phyloP scores from a whole-genome alignment of 345 rosid genomes.

The Pseudoturritis turrita region DNA sequence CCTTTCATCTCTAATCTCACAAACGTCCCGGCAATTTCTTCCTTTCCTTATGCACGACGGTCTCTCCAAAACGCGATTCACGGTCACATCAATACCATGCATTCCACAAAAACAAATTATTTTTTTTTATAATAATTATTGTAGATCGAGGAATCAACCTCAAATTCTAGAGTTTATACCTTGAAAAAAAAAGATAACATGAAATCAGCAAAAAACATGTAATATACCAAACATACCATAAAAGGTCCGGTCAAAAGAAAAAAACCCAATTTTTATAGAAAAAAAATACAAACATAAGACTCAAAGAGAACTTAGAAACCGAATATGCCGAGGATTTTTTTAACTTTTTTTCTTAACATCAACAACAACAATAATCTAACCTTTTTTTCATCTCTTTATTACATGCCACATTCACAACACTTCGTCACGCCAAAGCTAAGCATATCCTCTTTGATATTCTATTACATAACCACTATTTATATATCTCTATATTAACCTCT shows the following conservation, averaged over 20 bases:
- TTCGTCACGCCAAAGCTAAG: constrained; percentile 38
- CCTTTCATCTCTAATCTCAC: constrained; percentile 4
- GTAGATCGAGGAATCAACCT: constrained; percentile 18
- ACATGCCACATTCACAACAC: constrained; percentile 34
- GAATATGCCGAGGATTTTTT: constrained; percentile 30
- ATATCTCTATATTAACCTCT: constrained; percentile 17
- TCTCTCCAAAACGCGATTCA: background rate
- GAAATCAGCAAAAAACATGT: constrained; percentile 21
- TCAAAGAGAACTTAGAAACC: constrained; percentile 8
- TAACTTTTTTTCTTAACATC: background rate
- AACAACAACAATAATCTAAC: constrained; percentile 12
- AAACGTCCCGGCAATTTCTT: constrained; percentile 22
- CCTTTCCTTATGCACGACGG: constrained; percentile 9
- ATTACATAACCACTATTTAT: constrained; percentile 18
- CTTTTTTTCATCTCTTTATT: constrained; percentile 11
- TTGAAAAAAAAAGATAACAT: constrained; percentile 9
- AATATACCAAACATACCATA: constrained; percentile 31
- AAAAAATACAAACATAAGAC: constrained; percentile 21
- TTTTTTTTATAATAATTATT: no score
- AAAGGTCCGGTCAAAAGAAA: constrained; percentile 30
- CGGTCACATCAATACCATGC: constrained; percentile 28
- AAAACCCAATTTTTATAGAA: background rate
- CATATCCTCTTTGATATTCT: constrained; percentile 33
- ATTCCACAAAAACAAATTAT: background rate
- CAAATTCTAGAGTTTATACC: constrained; percentile 32